phyloP scores from a whole-genome alignment of 2,329 filamentous ascomycete genomes.

The Didymella pinodella region DNA sequence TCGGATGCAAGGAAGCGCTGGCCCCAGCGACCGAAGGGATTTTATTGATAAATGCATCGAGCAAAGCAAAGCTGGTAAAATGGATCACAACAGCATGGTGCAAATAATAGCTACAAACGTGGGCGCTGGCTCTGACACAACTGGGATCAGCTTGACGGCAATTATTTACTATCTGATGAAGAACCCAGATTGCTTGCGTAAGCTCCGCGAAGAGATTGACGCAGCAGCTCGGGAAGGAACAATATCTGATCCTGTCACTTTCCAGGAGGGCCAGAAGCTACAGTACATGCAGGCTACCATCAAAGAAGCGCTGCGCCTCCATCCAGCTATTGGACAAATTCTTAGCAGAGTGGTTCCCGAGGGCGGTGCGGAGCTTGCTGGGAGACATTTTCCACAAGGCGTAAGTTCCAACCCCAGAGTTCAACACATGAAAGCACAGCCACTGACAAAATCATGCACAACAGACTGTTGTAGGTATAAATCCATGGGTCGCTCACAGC shows the following conservation, averaged over 20 bases:
- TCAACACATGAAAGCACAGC: too few relatives aligned
- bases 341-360: not conserved
- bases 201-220: not conserved
- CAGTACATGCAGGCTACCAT: not conserved
- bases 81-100: not conserved
- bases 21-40: too few relatives aligned
- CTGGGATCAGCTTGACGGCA: not conserved
- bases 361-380: not conserved
- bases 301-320: not conserved
- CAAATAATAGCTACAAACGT: not conserved
- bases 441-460: too few relatives aligned
- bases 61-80: not conserved
- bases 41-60: too few relatives aligned
- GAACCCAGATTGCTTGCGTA: not conserved
- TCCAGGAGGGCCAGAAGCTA: not conserved
- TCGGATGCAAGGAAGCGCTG: too few relatives aligned
- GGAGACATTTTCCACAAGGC: too few relatives aligned
- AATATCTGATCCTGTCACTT: not conserved
- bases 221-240: too few relatives aligned
- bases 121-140: not conserved
- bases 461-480: not conserved
- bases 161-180: not conserved
- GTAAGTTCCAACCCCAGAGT: too few relatives aligned
- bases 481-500: not conserved
- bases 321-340: not conserved